These are phyloP conservation scores for Starmerella stigmatis DNA, from an alignment of 805 yeast genomes.

Conservation along the genomic window DNA sequence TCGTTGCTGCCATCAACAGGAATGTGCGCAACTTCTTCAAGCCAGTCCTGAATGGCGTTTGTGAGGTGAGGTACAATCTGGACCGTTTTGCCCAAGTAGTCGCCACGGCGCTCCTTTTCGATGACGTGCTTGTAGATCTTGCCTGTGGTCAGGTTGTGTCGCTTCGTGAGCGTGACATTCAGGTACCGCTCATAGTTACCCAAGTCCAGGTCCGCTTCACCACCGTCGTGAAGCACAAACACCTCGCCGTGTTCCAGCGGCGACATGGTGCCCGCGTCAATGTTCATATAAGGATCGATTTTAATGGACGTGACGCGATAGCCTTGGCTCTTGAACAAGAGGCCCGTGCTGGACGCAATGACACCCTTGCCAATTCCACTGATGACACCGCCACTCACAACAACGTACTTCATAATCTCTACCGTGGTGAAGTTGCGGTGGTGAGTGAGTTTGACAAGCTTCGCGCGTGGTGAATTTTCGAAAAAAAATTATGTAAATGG, in stretches of 20 bases:
- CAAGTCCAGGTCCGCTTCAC: constrained; percentile 94
- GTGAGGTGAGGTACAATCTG: constrained; percentile 98
- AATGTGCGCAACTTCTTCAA: constrained; percentile 78
- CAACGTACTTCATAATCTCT: constrained; percentile 92
- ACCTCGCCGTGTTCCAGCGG: constrained; percentile 99
- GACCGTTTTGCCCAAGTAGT: constrained; percentile 96
- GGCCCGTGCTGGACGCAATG: constrained; percentile 90
- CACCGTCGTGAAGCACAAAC: constrained; percentile 95
- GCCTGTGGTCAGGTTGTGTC: constrained; percentile 97
- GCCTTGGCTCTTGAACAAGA: constrained; percentile 85
- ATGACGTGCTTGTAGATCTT: constrained; percentile 91
- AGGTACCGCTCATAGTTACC: constrained; percentile 97
- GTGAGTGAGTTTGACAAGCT: neutral
- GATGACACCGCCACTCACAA: constrained; percentile 98
- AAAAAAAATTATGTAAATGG: constrained; percentile 14
- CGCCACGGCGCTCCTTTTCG: constrained; percentile 90
- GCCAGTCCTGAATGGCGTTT: constrained; percentile 97
- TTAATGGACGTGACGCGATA: constrained; percentile 92
- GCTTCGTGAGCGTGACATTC: constrained; percentile 81
- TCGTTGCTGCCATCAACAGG: constrained; percentile 86
- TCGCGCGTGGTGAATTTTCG: neutral
- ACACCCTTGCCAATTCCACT: constrained; percentile 99
- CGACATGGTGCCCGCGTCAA: constrained; percentile 99
- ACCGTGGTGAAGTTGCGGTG: neutral
- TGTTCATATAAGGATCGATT: constrained; percentile 97